A percentile compares a stretch with the other conserved stretches of the same genome.
Evolutionary conservation across 176 grass and related monocot species (phyloP).

Genomic region (Musa beccarii): DNA sequence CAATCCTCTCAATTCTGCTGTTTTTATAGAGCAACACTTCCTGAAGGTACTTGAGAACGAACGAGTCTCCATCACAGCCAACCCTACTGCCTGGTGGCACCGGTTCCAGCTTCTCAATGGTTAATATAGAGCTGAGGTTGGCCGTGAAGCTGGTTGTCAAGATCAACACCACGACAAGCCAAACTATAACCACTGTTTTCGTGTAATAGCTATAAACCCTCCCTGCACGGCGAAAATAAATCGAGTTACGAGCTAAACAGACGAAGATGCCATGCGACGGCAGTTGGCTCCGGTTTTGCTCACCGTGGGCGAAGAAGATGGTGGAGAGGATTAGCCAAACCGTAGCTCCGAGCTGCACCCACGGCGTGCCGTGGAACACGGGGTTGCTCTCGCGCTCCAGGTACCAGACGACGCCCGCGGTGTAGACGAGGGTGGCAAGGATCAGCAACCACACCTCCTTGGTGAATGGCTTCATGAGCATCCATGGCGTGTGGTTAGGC

Average conservation of each 20-base stretch:
- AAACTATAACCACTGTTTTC: slow-evolving; percentile 20
- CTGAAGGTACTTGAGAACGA: slow-evolving; percentile 25
- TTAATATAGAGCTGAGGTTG: slow-evolving; percentile 24
- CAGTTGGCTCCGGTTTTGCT: background rate
- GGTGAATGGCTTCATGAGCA: slow-evolving; percentile 20
- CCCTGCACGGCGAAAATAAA: background rate
- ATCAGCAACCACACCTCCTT: slow-evolving; percentile 18
- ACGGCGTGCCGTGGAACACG: slow-evolving; percentile 1
- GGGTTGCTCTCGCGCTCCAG: slow-evolving; percentile 2
- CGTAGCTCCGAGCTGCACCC: slow-evolving; percentile 14
- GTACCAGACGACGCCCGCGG: slow-evolving; percentile 6
- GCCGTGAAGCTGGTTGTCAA: slow-evolving; percentile 22
- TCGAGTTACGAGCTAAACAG: too few species aligned
- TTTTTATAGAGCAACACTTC: slow-evolving; percentile 3
- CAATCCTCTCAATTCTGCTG: background rate
- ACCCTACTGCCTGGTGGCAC: background rate
- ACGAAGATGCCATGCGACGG: too few species aligned
- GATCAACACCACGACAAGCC: slow-evolving; percentile 27
- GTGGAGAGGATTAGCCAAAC: slow-evolving; percentile 21
- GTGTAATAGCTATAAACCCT: slow-evolving; percentile 11
- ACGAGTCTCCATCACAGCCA: slow-evolving; percentile 20
- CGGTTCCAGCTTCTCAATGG: slow-evolving; percentile 11
- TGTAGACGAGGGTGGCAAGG: background rate
- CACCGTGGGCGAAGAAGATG: slow-evolving; percentile 21
- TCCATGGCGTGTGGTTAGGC: background rate